Percentiles rank a stretch among this genome's conserved stretches.
These are phyloP conservation scores for Neurospora sp. DNA, from an alignment of 495 filamentous ascomycete species.

Conservation along the genomic window DNA sequence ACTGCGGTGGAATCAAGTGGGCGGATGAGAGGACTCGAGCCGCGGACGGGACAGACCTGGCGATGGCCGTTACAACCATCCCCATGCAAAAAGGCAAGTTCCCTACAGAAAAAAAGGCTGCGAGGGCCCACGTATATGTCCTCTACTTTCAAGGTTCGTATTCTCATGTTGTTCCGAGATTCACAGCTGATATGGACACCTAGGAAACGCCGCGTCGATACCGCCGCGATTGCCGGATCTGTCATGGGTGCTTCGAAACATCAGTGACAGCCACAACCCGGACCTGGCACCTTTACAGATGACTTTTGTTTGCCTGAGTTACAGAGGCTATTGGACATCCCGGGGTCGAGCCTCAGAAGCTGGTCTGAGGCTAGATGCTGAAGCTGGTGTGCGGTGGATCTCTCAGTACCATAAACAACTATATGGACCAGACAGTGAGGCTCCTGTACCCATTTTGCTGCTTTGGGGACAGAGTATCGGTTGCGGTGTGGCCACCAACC, in stretches of 20 bases:
- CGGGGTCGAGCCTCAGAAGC: constrained; percentile 54
- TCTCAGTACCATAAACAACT: constrained; percentile 23
- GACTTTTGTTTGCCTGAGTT: constrained; percentile 57
- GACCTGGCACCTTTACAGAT: constrained; percentile 23
- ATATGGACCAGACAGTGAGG: constrained; percentile 8
- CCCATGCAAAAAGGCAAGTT: constrained; percentile 3
- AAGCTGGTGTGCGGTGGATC: constrained; percentile 50
- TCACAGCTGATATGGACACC: constrained; percentile 18
- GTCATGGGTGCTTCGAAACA: constrained; percentile 42
- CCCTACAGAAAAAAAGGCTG: background rate
- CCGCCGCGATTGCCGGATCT: constrained; percentile 62
- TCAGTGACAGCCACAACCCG: constrained; percentile 23
- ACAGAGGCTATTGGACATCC: constrained; percentile 74
- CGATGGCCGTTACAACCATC: constrained; percentile 43
- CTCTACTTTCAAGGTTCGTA: constrained; percentile 50
- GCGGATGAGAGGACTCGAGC: constrained; percentile 41
- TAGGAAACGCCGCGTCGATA: constrained; percentile 55
- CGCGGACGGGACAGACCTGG: constrained; percentile 51
- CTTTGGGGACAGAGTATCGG: constrained; percentile 83
- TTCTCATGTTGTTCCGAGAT: constrained; percentile 1
- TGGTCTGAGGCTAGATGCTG: constrained; percentile 55
- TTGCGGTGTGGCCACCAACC: constrained; percentile 45
- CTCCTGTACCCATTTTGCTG: constrained; percentile 35
- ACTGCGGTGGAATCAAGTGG: constrained; percentile 56
- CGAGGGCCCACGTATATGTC: constrained; percentile 30